These are phyloP conservation scores for Suillus fuscotomentosus DNA, from an alignment of 768 basidiomycete genomes.

Conservation along the genomic window DNA sequence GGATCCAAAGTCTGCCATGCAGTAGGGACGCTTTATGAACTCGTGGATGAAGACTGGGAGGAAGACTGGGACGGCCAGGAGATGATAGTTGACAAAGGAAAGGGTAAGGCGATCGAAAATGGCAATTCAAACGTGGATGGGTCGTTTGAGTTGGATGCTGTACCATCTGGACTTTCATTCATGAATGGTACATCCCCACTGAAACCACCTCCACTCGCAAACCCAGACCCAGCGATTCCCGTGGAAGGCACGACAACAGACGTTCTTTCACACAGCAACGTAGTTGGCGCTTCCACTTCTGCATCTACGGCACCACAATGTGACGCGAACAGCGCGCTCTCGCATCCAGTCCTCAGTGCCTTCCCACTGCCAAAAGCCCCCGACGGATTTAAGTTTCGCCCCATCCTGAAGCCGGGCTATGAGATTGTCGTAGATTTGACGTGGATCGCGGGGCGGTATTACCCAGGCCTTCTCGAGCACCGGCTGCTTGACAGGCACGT, in stretches of 20 bases:
- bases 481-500: slow-evolving; percentile 51
- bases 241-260: slow-evolving; percentile 19
- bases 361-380: slow-evolving; percentile 63
- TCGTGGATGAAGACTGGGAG: slow-evolving; percentile 75
- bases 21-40: slow-evolving; percentile 75
- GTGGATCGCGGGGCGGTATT: slow-evolving; percentile 78
- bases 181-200: slow-evolving; percentile 26
- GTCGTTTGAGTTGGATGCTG: slow-evolving; percentile 8
- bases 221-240: slow-evolving; percentile 25
- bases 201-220: slow-evolving; percentile 30
- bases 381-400: slow-evolving; percentile 64
- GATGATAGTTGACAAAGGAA: slow-evolving; percentile 18
- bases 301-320: slow-evolving; percentile 15
- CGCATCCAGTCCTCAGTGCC: slow-evolving; percentile 32
- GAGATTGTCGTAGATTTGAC: slow-evolving; percentile 70
- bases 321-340: slow-evolving; percentile 31
- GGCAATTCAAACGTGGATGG: slow-evolving; percentile 5
- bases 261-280: slow-evolving; percentile 11
- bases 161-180: not conserved
- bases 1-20: slow-evolving; percentile 60
- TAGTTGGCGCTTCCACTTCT: slow-evolving; percentile 17
- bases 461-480: slow-evolving; percentile 67
- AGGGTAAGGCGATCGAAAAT: slow-evolving; percentile 32
- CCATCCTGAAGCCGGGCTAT: slow-evolving; percentile 57
- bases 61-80: slow-evolving; percentile 24